Percentiles rank a stretch among this genome's conserved stretches.
phyloP scores from a whole-genome alignment of 2,329 filamentous ascomycete species.

The Rhynchosporium agropyri region DNA sequence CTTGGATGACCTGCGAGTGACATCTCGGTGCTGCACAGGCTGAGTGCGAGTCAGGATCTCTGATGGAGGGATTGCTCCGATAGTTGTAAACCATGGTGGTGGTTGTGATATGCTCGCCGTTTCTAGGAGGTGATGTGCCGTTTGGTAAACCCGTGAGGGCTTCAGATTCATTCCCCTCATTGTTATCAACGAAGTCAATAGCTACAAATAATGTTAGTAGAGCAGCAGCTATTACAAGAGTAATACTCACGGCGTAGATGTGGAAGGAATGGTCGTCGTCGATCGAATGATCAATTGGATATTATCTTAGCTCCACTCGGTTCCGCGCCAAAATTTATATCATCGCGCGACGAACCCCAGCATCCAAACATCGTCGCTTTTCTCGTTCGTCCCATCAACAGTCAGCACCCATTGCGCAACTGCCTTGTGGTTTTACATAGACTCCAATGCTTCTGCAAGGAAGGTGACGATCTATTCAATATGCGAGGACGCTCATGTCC shows the following conservation, averaged over 20 bases:
- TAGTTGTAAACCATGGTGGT: slow-evolving; percentile 42
- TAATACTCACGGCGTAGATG: neutral
- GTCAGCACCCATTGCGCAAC: slow-evolving; percentile 12
- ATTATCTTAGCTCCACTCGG: slow-evolving; percentile 19
- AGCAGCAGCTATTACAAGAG: neutral
- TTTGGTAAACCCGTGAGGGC: slow-evolving; percentile 52
- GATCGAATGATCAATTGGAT: neutral
- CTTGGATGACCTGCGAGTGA: slow-evolving; percentile 40
- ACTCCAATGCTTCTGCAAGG: slow-evolving; percentile 33
- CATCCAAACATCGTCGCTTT: too few species aligned
- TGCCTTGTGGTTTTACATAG: slow-evolving; percentile 9
- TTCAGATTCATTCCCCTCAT: slow-evolving; percentile 42
- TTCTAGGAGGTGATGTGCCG: slow-evolving; percentile 49
- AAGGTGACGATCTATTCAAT: slow-evolving; percentile 46
- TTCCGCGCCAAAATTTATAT: slow-evolving; percentile 22
- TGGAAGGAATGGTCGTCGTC: neutral
- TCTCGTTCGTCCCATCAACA: neutral
- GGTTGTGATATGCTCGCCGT: slow-evolving; percentile 45
- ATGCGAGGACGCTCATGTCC: slow-evolving; percentile 68
- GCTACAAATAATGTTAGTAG: neutral
- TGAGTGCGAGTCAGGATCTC: slow-evolving; percentile 59
- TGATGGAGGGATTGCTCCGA: slow-evolving; percentile 52
- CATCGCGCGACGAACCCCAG: neutral
- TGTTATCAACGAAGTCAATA: neutral
- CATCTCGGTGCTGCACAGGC: slow-evolving; percentile 50